Evolutionary conservation across 768 basidiomycete species (phyloP).

Genomic region (Rhodotorula babjevae): DNA sequence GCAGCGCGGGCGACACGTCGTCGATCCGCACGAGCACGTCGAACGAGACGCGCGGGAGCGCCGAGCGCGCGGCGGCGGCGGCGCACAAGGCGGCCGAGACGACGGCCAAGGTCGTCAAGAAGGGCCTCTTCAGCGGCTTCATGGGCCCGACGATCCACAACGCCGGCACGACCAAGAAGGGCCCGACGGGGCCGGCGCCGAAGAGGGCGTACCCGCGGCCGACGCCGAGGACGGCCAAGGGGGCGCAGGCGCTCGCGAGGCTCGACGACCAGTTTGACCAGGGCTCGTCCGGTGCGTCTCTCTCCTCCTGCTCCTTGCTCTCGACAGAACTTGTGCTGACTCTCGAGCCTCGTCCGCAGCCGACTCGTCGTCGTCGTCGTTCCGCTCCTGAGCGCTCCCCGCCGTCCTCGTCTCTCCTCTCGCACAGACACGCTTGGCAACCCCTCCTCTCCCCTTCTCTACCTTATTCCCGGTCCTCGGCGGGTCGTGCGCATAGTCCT

Average conservation of each 20-base stretch:
- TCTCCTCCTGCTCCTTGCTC: no score
- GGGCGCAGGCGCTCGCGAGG: background rate
- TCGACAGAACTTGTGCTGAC: background rate
- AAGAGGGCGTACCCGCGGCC: background rate
- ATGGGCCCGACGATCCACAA: conserved; percentile 25
- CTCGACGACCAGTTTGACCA: background rate
- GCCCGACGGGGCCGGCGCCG: background rate
- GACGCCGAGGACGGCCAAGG: background rate
- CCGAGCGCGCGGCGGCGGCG: conserved; percentile 1
- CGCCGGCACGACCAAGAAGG: background rate
- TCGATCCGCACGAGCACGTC: conserved; percentile 12
- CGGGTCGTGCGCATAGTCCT: no score
- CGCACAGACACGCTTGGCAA: no score
- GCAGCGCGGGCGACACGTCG: background rate
- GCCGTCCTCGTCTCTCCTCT: no score
- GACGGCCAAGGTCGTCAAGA: conserved; percentile 23
- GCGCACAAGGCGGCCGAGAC: background rate
- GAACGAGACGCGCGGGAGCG: background rate
- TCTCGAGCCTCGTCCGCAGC: no score
- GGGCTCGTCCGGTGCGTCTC: background rate
- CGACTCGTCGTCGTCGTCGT: no score
- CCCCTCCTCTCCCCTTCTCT: no score
- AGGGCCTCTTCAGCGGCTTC: conserved; percentile 14
- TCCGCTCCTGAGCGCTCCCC: no score
- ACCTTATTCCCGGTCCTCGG: no score